A percentile compares a stretch with the other conserved stretches of the same genome.
phyloP scores from a whole-genome alignment of 1,284 basidiomycete species.

The Ustilago curta region DNA sequence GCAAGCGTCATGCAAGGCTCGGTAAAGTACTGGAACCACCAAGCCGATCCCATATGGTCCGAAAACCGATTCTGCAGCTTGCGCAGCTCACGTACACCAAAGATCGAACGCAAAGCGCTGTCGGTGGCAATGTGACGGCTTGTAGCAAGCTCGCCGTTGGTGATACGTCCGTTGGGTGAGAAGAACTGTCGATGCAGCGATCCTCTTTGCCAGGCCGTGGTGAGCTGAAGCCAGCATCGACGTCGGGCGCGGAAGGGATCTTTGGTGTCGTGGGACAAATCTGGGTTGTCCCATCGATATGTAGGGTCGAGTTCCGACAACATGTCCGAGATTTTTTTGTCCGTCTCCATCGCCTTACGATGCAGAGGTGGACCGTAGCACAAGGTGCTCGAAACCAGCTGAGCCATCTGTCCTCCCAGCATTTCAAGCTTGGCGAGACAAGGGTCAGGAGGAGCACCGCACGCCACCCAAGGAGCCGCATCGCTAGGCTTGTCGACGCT shows the following conservation, averaged over 20 bases:
- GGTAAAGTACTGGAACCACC: conserved; percentile 52
- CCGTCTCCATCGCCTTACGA: conserved; percentile 49
- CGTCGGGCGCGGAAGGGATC: conserved; percentile 46
- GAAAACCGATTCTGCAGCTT: conserved; percentile 40
- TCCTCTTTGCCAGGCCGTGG: conserved; percentile 42
- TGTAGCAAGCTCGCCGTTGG: conserved; percentile 45
- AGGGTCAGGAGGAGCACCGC: conserved; percentile 39
- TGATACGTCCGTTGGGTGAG: conserved; percentile 53
- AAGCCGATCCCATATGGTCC: conserved; percentile 39
- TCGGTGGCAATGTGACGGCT: conserved; percentile 45
- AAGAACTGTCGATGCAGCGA: conserved; percentile 44
- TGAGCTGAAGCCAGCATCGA: conserved; percentile 42
- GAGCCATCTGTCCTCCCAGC: conserved; percentile 38
- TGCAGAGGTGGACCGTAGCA: conserved; percentile 47
- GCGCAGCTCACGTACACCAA: conserved; percentile 29
- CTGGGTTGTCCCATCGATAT: conserved; percentile 32
- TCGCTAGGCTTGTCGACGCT: conserved; percentile 51
- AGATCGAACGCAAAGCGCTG: conserved; percentile 37
- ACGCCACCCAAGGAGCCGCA: conserved; percentile 31
- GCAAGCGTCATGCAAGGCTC: conserved; percentile 55
- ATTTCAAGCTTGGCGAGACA: conserved; percentile 36
- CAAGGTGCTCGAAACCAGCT: conserved; percentile 39
- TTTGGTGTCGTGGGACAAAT: conserved; percentile 30
- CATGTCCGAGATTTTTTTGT: conserved; percentile 26
- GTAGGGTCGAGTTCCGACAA: conserved; percentile 25